phyloP scores from a whole-genome alignment of 192 early-diverging fungal species.

The Kappamyces sp. region DNA sequence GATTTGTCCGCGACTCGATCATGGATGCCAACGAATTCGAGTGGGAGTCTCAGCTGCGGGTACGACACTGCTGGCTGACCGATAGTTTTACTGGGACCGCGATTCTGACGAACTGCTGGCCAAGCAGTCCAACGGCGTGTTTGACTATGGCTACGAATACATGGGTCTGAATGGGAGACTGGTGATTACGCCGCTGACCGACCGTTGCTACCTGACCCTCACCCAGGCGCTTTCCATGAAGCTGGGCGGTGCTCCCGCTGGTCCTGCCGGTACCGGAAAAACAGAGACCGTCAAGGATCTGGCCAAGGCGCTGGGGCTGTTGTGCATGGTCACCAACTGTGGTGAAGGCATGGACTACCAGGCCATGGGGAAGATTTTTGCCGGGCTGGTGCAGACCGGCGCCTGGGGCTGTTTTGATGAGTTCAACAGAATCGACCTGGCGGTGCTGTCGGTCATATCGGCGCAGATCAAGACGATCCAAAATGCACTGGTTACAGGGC shows the following conservation, averaged over 20 bases:
- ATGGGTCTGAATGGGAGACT: constrained; percentile 53
- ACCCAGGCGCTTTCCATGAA: constrained; percentile 56
- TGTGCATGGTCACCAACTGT: constrained; percentile 60
- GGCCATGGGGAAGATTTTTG: constrained; percentile 59
- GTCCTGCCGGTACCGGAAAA: constrained; percentile 56
- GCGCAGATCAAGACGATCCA: constrained; percentile 58
- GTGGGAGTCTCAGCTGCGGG: constrained; percentile 56
- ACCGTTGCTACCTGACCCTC: constrained; percentile 54
- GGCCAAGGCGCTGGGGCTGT: constrained; percentile 51
- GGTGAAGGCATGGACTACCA: constrained; percentile 59
- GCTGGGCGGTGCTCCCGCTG: constrained; percentile 54
- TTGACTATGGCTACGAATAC: constrained; percentile 62
- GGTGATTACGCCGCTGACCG: constrained; percentile 56
- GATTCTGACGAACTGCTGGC: constrained; percentile 43
- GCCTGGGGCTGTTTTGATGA: constrained; percentile 64
- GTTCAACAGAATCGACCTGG: constrained; percentile 58
- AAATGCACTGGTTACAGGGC: constrained; percentile 46
- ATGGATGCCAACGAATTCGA: constrained; percentile 55
- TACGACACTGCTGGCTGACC: neutral
- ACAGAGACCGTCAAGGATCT: constrained; percentile 61
- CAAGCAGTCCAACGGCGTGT: constrained; percentile 48
- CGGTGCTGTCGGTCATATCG: constrained; percentile 56
- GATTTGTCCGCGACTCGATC: constrained; percentile 50
- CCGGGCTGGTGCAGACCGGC: constrained; percentile 55
- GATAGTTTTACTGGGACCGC: constrained; percentile 50